Evolutionary conservation across 1,284 basidiomycete species (phyloP).

Genomic region (Vanrija sp.): DNA sequence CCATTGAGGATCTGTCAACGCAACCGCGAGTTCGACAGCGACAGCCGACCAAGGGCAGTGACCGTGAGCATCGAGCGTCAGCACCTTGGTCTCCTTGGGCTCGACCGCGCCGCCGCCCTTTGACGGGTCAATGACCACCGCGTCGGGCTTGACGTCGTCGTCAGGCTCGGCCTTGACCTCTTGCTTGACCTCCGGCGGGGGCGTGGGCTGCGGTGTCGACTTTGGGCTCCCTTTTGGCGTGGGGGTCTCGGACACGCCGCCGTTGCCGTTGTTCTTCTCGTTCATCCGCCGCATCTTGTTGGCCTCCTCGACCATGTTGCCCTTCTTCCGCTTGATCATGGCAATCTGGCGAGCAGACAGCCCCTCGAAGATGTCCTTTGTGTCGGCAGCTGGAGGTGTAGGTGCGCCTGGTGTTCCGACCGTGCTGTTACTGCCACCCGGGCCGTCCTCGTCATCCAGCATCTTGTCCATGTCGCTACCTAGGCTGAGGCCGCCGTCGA

Average conservation of each 20-base stretch:
- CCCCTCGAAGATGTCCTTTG: constrained; percentile 43
- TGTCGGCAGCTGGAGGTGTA: constrained; percentile 8
- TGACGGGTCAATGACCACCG: constrained; percentile 45
- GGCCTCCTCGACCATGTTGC: constrained; percentile 42
- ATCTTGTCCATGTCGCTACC: constrained; percentile 44
- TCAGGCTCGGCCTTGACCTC: constrained; percentile 7
- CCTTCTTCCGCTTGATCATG: constrained; percentile 50
- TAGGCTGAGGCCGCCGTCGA: constrained; percentile 37
- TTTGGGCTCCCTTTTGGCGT: constrained; percentile 11
- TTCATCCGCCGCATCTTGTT: constrained; percentile 46
- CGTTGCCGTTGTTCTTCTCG: constrained; percentile 18
- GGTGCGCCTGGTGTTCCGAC: constrained; percentile 6
- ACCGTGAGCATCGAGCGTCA: constrained; percentile 52
- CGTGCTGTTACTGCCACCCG: constrained; percentile 15
- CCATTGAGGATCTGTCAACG: constrained; percentile 82
- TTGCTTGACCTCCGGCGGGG: constrained; percentile 9
- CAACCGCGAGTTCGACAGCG: constrained; percentile 73
- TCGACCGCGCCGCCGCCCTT: constrained; percentile 45
- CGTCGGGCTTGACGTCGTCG: constrained; percentile 16
- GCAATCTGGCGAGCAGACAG: constrained; percentile 47
- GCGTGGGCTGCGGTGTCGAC: constrained; percentile 9
- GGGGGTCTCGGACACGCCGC: constrained; percentile 6
- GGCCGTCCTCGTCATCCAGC: constrained; percentile 32
- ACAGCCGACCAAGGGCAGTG: constrained; percentile 87
- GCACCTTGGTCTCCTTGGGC: constrained; percentile 22